Conservation (phyloP, 495 filamentous ascomycete species). For the Viridothelium virens region DNA sequence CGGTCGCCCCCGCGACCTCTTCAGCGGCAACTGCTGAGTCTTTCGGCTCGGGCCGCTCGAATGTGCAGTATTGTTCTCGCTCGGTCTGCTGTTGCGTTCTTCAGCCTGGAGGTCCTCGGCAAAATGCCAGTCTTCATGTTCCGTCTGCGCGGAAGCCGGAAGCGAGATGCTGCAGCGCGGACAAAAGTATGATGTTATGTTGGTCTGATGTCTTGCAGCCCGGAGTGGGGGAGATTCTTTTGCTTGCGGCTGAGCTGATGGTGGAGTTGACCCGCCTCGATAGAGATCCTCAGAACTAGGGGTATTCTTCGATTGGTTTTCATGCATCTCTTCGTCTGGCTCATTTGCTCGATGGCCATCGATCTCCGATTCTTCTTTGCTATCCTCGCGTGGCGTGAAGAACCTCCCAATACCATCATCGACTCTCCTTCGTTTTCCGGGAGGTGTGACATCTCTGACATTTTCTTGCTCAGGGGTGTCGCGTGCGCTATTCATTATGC, state of each 20-base stretch:
- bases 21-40: constrained; percentile 17
- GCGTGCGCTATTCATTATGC: constrained; percentile 27
- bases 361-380: constrained; percentile 17
- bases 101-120: constrained; percentile 74
- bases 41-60: constrained; percentile 7
- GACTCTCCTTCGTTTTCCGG: constrained; percentile 40
- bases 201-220: constrained; percentile 27
- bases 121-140: constrained; percentile 94
- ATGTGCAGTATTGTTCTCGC: neutral
- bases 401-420: constrained; percentile 53
- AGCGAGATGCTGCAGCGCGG: constrained; percentile 55
- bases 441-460: constrained; percentile 18
- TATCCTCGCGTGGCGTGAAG: constrained; percentile 33
- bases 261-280: constrained; percentile 15
- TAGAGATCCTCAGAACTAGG: constrained; percentile 11
- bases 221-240: neutral
- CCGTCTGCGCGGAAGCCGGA: constrained; percentile 50
- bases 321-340: neutral
- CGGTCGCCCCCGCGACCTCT: constrained; percentile 23
- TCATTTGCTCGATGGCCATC: constrained; percentile 18
- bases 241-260: constrained; percentile 20
- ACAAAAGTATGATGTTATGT: constrained; percentile 51
- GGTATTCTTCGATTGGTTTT: constrained; percentile 3
- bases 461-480: constrained; percentile 23
- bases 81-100: constrained; percentile 27